Percentiles rank a stretch among this genome's conserved stretches.
Conservation (phyloP, 2,329 filamentous ascomycete genomes). For the Neopestalotiopsis sp. region DNA sequence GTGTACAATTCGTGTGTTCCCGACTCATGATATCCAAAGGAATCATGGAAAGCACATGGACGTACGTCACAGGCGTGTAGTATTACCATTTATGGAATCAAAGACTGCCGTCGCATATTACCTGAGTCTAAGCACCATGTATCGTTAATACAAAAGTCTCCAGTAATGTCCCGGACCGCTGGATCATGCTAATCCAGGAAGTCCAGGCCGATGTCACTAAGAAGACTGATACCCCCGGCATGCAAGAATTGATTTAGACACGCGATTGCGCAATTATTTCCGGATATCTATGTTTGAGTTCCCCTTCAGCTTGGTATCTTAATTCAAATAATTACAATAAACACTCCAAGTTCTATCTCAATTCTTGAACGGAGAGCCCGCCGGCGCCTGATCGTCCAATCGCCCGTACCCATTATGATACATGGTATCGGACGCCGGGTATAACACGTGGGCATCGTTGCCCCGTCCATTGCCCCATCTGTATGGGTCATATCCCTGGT, state of each 20-base stretch:
- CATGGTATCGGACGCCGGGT: neutral
- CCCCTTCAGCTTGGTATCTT: neutral
- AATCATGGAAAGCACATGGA: neutral
- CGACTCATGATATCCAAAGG: too few species aligned
- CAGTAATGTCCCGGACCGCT: neutral
- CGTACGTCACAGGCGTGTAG: neutral
- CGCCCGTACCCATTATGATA: conserved; percentile 13
- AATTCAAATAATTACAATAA: neutral
- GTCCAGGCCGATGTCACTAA: neutral
- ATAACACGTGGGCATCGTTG: neutral
- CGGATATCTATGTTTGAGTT: neutral
- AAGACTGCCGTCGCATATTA: neutral
- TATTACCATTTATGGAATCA: neutral
- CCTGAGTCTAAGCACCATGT: neutral
- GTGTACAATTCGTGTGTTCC: too few species aligned
- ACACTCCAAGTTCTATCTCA: neutral
- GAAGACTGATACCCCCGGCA: neutral
- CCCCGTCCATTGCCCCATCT: conserved; percentile 7
- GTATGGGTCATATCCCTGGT: conserved; percentile 7
- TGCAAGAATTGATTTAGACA: neutral
- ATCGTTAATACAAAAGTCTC: neutral
- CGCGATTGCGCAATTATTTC: neutral
- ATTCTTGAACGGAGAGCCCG: neutral
- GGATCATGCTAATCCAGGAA: neutral
- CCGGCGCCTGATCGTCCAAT: neutral